Evolutionary conservation across 768 basidiomycete species (phyloP).

Genomic region (Ramaria sp.): DNA sequence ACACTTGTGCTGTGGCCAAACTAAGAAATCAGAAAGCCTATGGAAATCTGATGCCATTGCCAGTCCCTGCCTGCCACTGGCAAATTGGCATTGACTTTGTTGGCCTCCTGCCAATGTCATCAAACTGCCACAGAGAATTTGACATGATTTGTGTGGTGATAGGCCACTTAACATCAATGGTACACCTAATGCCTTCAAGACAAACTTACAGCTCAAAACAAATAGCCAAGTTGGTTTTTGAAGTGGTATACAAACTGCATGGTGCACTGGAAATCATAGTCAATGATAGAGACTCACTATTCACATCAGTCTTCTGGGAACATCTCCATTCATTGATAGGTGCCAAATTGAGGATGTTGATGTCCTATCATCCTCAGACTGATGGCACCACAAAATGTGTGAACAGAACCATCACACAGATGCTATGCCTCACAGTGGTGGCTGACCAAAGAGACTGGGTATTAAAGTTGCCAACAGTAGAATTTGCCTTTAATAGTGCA

Average conservation of each 20-base stretch:
- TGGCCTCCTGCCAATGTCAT: conserved; percentile 19
- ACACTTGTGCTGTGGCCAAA: conserved; percentile 12
- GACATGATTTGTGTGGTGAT: conserved; percentile 20
- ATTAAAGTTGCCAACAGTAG: conserved; percentile 15
- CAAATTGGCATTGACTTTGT: conserved; percentile 25
- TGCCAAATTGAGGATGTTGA: conserved; percentile 22
- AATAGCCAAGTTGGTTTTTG: conserved; percentile 18
- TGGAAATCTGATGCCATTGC: conserved; percentile 15
- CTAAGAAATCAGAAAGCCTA: conserved; percentile 22
- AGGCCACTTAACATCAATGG: conserved; percentile 15
- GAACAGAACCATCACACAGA: conserved; percentile 24
- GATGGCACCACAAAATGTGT: conserved; percentile 25
- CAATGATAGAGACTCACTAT: conserved; percentile 23
- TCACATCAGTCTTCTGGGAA: conserved; percentile 24
- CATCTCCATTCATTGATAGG: conserved; percentile 15
- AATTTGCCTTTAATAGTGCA: conserved; percentile 26
- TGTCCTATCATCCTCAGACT: conserved; percentile 27
- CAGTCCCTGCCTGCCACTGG: conserved; percentile 8
- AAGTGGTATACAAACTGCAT: conserved; percentile 23
- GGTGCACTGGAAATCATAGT: conserved; percentile 14
- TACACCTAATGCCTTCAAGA: conserved; percentile 10
- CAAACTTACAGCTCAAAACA: conserved; percentile 15
- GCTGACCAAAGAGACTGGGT: conserved; percentile 23
- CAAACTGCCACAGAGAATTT: conserved; percentile 17
- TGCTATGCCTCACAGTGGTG: conserved; percentile 15